phyloP scores from a whole-genome alignment of 2,329 filamentous ascomycete genomes.

The Cercospora brassicicola region DNA sequence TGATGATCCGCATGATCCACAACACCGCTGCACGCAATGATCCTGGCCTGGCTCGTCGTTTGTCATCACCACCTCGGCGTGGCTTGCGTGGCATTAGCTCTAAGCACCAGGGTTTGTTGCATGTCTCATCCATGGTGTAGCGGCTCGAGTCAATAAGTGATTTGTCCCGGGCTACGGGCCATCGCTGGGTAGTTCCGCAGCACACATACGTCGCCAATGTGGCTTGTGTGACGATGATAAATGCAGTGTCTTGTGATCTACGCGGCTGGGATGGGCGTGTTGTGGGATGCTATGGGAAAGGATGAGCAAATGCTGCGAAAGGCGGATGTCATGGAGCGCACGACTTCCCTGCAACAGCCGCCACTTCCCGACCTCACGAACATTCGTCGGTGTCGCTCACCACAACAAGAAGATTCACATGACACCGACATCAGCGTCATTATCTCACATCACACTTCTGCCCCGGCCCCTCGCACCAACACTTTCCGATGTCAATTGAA shows the following conservation, averaged over 20 bases:
- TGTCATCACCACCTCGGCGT: constrained; percentile 11
- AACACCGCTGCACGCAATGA: constrained; percentile 22
- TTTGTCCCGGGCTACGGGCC: not conserved
- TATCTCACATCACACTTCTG: not conserved
- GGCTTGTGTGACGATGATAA: constrained; percentile 2
- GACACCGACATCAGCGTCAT: constrained; percentile 6
- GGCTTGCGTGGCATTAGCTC: not conserved
- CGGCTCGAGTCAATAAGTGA: constrained; percentile 1
- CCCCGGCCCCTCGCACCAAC: constrained; percentile 3
- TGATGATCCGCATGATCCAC: constrained; percentile 15
- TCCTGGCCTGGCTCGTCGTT: constrained; percentile 12
- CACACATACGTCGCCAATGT: not conserved
- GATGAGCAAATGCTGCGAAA: not conserved
- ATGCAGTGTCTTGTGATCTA: not conserved
- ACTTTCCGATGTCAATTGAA: constrained; percentile 80
- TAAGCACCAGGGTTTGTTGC: not conserved
- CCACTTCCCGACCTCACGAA: not conserved
- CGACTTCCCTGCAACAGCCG: not conserved
- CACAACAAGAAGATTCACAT: not conserved
- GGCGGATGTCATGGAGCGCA: not conserved
- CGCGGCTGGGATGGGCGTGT: not conserved
- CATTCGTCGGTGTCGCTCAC: not conserved
- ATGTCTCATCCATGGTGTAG: constrained; percentile 1
- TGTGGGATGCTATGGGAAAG: not conserved
- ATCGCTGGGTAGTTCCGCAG: not conserved